Evolutionary conservation across 108 stramenopile species (phyloP), one percentile per base, ranked within the genome.

Genomic region (Phaeodactylum tricornutum): DNA sequence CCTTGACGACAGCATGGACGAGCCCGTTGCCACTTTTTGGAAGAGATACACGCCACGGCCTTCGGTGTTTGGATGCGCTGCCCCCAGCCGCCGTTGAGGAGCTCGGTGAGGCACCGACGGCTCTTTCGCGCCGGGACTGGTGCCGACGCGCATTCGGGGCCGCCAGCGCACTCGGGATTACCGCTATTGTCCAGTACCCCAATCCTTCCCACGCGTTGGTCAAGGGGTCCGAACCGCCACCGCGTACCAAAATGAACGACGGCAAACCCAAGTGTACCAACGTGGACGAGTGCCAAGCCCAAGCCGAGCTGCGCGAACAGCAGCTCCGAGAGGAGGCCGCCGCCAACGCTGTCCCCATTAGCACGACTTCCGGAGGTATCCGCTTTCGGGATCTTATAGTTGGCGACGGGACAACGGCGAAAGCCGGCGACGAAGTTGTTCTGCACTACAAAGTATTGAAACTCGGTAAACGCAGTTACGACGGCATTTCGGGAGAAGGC

Each of bases 401-500:
- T 9, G 60, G 64, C n/a, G 33, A 29, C 7, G 37, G 25, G 28
- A 40, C 5, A 26, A 12, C 15, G 3, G 79, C 71, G 29, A 61
- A 69, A 27, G 54, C 38, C 4, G 87, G 87, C 2, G 79, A 88
- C 55, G 37, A 55, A 15, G 77, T 77, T 0, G 43, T 50, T 22
- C 28, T 88, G 16, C 71, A 66, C 51, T 83, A 66, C 75, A 84
- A 77, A 56, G 84, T 87, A 1, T 60, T 92, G 16, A 92, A 92
- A 39, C 52, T 86, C 9, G 90, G 90, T 9, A 92, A 92, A 53
- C 62, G 90, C 17, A 75, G 72, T 22, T 87, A 80, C 43, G 90
- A 92, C 66, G 90, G 90, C 1, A 29, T 92, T 24, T 71, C 66
- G 52, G 90, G 90, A 17, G 85, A 92, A 60, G 90, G 85, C n/a